phyloP scores from a whole-genome alignment of 2,329 filamentous ascomycete genomes.

The Colletotrichum sp. region DNA sequence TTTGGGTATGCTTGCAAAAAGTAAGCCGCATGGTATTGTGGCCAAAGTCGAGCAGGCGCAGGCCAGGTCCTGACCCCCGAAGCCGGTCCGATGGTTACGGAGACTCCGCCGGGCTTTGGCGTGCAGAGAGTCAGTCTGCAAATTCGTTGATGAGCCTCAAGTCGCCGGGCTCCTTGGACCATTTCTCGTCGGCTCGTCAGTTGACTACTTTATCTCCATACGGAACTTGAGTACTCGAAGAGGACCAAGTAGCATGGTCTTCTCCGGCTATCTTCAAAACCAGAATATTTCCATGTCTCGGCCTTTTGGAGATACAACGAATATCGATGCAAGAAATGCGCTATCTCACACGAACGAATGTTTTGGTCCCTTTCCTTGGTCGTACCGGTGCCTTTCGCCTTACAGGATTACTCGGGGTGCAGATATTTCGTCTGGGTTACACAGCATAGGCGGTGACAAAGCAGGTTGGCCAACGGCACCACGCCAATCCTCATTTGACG shows the following conservation, averaged over 20 bases:
- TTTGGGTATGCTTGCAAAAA: neutral
- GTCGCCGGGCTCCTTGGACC: neutral
- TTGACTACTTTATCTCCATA: neutral
- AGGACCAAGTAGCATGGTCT: neutral
- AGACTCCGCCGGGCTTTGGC: neutral
- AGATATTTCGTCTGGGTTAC: neutral
- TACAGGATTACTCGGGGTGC: neutral
- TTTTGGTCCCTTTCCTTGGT: neutral
- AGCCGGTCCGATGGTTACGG: neutral
- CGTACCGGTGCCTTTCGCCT: neutral
- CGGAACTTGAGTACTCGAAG: neutral
- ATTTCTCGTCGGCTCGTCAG: neutral
- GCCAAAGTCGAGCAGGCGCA: neutral
- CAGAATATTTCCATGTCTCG: neutral
- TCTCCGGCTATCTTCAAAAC: neutral
- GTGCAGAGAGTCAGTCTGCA: neutral
- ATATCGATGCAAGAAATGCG: neutral
- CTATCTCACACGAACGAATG: neutral
- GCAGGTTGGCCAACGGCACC: neutral
- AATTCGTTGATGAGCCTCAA: neutral
- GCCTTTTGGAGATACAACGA: neutral
- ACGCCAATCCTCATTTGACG: neutral
- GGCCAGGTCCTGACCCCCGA: neutral
- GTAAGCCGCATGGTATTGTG: neutral
- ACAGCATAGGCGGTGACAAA: constrained; percentile 5